phyloP scores from a whole-genome alignment of 495 filamentous ascomycete genomes.

The Sphaerosporella brunnea region DNA sequence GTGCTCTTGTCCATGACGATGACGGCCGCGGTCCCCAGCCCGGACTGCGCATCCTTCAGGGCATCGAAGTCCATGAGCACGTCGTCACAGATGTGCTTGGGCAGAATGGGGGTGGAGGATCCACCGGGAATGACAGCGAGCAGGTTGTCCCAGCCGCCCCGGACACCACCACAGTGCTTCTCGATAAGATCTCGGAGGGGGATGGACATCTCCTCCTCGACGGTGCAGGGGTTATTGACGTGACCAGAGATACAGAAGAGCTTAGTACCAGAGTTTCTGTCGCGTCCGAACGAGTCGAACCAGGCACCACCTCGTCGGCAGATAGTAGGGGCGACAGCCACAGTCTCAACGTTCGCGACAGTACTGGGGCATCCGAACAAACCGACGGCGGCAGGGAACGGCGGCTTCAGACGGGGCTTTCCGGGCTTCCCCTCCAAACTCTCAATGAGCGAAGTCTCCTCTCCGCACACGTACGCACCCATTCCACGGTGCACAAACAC shows the following conservation, averaged over 20 bases:
- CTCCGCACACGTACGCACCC: conserved; percentile 93
- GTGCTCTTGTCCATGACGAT: conserved; percentile 98
- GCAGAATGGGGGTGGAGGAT: conserved; percentile 87
- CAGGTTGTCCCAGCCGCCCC: conserved; percentile 94
- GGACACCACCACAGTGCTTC: conserved; percentile 90
- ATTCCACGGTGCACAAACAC: conserved; percentile 91
- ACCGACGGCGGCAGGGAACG: conserved; percentile 92
- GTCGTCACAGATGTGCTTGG: conserved; percentile 69
- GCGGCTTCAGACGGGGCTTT: conserved; percentile 94
- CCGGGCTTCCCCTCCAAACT: conserved; percentile 95
- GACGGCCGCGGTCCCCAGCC: conserved; percentile 93
- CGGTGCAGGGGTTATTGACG: conserved; percentile 94
- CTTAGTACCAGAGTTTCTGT: conserved; percentile 91
- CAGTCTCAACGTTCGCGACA: conserved; percentile 93
- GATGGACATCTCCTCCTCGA: conserved; percentile 98
- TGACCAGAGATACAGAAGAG: conserved; percentile 97
- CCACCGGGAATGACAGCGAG: conserved; percentile 89
- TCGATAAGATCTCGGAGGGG: conserved; percentile 87
- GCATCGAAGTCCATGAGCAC: conserved; percentile 99
- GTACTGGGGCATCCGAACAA: conserved; percentile 95
- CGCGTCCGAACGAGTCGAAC: conserved; percentile 85
- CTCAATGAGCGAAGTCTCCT: conserved; percentile 95
- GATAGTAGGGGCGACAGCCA: conserved; percentile 91
- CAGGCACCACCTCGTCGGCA: conserved; percentile 78
- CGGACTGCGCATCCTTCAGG: conserved; percentile 89